phyloP scores from a whole-genome alignment of 331 rosid genomes.

The Quercus phellos region DNA sequence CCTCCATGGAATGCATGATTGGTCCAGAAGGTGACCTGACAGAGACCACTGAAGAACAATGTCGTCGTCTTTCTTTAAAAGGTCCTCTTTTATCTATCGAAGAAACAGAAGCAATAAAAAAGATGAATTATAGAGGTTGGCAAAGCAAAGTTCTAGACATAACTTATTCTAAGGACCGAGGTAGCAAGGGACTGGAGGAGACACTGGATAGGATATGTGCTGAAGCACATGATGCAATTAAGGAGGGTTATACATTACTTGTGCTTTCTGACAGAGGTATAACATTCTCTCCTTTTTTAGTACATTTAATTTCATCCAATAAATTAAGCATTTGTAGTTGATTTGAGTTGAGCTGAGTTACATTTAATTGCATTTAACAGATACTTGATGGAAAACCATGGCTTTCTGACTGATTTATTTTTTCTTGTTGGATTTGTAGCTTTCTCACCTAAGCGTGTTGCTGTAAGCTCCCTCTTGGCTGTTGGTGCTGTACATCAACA shows the following conservation, averaged over 20 bases:
- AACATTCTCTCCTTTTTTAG: neutral
- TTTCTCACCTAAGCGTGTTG: constrained; percentile 68
- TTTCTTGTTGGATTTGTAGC: constrained; percentile 36
- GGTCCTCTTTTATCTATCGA: constrained; percentile 72
- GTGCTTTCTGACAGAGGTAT: constrained; percentile 96
- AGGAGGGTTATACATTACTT: constrained; percentile 68
- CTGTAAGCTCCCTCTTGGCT: constrained; percentile 92
- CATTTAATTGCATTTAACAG: neutral
- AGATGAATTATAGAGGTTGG: constrained; percentile 90
- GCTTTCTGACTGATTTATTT: neutral
- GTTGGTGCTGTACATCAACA: constrained; percentile 95
- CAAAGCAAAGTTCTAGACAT: constrained; percentile 77
- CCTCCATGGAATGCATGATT: constrained; percentile 93
- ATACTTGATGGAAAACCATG: neutral
- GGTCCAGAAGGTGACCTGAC: constrained; percentile 99
- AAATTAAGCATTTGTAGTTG: too few species aligned
- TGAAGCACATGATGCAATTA: constrained; percentile 78
- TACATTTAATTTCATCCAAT: neutral
- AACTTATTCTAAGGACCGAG: constrained; percentile 65
- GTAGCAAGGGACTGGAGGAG: constrained; percentile 77
- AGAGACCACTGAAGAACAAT: constrained; percentile 84
- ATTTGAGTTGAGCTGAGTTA: too few species aligned
- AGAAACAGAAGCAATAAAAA: constrained; percentile 81
- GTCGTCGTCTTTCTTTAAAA: constrained; percentile 86
- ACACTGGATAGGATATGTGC: constrained; percentile 78